Percentiles rank a stretch among this genome's conserved stretches.
Conservation (phyloP, 495 filamentous ascomycete genomes). For the Rostrohypoxylon terebratum region DNA sequence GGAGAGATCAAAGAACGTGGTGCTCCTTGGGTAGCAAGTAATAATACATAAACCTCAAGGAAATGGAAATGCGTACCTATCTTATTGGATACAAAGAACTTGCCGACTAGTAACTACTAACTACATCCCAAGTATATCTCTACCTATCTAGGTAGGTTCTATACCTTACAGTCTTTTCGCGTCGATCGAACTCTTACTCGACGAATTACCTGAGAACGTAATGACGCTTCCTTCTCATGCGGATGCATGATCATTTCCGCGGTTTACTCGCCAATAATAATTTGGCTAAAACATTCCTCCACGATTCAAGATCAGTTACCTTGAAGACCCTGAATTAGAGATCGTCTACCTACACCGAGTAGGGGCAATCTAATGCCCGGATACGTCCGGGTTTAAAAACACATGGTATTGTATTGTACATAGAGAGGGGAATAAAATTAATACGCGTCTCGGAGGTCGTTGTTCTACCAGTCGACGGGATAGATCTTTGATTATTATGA, state of each 20-base stretch:
- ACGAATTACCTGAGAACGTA: slow-evolving; percentile 1
- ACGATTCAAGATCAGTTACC: slow-evolving; percentile 18
- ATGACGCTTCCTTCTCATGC: background rate
- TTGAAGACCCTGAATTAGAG: slow-evolving; percentile 26
- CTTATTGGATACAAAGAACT: background rate
- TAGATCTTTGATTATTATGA: background rate
- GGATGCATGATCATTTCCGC: slow-evolving; percentile 19
- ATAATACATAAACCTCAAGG: background rate
- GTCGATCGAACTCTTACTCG: background rate
- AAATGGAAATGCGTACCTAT: background rate
- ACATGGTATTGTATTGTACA: slow-evolving; percentile 4
- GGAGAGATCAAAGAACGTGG: slow-evolving; percentile 8
- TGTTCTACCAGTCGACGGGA: background rate
- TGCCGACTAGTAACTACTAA: too few species aligned
- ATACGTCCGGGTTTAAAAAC: slow-evolving; percentile 14
- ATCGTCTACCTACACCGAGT: slow-evolving; percentile 24
- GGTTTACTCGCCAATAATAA: slow-evolving; percentile 15
- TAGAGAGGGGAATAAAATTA: slow-evolving; percentile 13
- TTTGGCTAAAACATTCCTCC: slow-evolving; percentile 31
- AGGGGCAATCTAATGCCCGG: slow-evolving; percentile 8
- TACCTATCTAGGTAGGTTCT: background rate
- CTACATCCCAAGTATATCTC: slow-evolving; percentile 1
- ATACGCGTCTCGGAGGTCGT: slow-evolving; percentile 2
- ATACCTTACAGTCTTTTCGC: slow-evolving; percentile 10
- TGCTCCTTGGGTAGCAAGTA: slow-evolving; percentile 17